Evolutionary conservation across 345 rosid genomes (phyloP).

Genomic region (Theobroma cacao): DNA sequence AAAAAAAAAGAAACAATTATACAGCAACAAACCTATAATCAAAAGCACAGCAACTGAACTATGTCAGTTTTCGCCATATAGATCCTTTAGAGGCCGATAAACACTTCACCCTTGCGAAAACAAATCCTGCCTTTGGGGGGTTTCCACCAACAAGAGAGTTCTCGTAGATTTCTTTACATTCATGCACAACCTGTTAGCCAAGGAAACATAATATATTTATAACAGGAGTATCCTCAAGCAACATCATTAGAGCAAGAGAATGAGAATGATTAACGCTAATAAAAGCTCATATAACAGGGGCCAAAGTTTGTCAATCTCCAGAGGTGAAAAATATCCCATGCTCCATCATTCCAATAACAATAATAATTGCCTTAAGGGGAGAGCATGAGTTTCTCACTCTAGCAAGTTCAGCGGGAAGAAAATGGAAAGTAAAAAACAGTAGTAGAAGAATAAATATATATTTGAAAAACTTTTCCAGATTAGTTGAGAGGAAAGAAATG

Average conservation of each 20-base stretch:
- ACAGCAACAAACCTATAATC: not conserved
- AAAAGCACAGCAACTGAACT: not conserved
- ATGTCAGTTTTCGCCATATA: conserved; percentile 73
- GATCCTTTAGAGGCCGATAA: conserved; percentile 67
- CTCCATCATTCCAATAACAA: not conserved
- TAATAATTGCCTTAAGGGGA: not conserved
- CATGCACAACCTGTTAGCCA: conserved; percentile 78
- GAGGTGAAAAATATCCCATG: not conserved
- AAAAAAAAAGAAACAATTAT: not conserved
- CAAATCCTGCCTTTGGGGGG: conserved; percentile 81
- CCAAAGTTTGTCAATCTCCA: not conserved
- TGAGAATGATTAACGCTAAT: not conserved
- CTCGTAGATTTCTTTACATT: conserved; percentile 94
- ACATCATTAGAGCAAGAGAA: not conserved
- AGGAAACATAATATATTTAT: not conserved
- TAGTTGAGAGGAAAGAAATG: not conserved
- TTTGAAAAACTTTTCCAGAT: not conserved
- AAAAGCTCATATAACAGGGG: not conserved
- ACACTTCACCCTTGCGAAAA: conserved; percentile 81
- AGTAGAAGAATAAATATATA: not conserved
- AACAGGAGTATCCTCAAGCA: not conserved
- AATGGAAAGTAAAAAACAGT: not conserved
- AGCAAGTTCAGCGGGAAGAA: not conserved
- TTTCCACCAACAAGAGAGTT: conserved; percentile 80
- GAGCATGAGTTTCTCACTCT: not conserved